Evolutionary conservation across 768 basidiomycete genomes (phyloP), one percentile per base, ranked within the genome.

Genomic region (Lentinula lateritia): DNA sequence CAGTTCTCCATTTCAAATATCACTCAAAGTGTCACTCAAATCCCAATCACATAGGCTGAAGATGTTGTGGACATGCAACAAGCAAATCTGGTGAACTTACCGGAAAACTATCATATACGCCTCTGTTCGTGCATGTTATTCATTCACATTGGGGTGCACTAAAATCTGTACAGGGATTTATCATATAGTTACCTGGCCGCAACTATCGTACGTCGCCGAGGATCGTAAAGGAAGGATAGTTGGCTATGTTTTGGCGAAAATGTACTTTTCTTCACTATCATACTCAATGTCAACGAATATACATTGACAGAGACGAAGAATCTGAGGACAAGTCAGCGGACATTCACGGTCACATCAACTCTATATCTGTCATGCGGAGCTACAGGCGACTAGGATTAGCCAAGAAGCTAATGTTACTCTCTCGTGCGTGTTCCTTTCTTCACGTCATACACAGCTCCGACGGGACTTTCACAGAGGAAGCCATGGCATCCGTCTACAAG

Each of bases 241-340:
- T 1, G 95, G 95, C 35, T 98, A 98, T 71, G 95, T 96, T 39
- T 76, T 98, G n/a, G 93, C 92, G 2, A 95, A 95, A 74, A 96
- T 97, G 95, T 96, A 8, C 2, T 7, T 34, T 42, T 42, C 38
- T 23, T n/a, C 5, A 60, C 15, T 41, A 20, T 35, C 18, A 45
- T 32, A 18, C 20, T 63, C 32, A 42, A 58, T n/a, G 42, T 53
- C 13, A 16, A n/a, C 18, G 8, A 32, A 15, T 32, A 16, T 32
- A 7, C 20, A 6, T 20, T n/a, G n/a, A 15, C 45, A 76, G 73
- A 38, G 78, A 79, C 16, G 76, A 77, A 63, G 72, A 71, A 41
- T 62, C 63, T 52, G 82, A 82, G 61, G 85, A 84, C 54, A 83
- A 86, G 32, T 80, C 81, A 1, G 80, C 81, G 23, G 82, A 85